Percentiles rank a stretch among this genome's conserved stretches.
Evolutionary conservation across 768 basidiomycete species (phyloP).

Genomic region (Lactifluus rugatus): DNA sequence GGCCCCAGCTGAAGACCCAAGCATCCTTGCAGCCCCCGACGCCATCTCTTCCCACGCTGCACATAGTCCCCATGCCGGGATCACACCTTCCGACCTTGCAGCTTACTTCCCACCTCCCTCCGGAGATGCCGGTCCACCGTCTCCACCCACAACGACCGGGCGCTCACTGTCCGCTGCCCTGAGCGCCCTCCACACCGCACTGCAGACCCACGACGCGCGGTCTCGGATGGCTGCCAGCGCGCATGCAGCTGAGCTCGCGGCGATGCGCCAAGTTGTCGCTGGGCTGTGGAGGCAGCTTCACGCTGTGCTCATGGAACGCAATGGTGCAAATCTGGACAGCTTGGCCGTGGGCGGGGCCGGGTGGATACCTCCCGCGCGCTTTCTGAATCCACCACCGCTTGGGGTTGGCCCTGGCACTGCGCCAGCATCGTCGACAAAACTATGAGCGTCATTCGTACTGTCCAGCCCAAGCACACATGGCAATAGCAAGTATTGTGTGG

Average conservation of each 20-base stretch:
- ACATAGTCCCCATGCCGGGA: neutral
- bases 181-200: slow-evolving; percentile 6
- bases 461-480: neutral
- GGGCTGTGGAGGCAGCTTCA: slow-evolving; percentile 19
- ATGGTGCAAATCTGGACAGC: neutral
- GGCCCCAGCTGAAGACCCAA: neutral
- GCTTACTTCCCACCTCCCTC: slow-evolving; percentile 17
- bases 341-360: neutral
- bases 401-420: neutral
- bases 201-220: slow-evolving; percentile 18
- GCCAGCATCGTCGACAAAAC: slow-evolving; percentile 5
- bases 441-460: neutral
- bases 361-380: neutral
- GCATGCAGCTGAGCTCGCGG: slow-evolving; percentile 17
- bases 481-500: too few species aligned
- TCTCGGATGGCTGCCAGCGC: slow-evolving; percentile 13
- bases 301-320: slow-evolving; percentile 19
- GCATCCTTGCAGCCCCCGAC: neutral
- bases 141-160: neutral
- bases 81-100: slow-evolving; percentile 12
- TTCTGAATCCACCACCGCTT: slow-evolving; percentile 1
- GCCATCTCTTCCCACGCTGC: neutral
- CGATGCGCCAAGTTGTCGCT: slow-evolving; percentile 17
- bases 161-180: slow-evolving; percentile 6
- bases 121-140: neutral